These are phyloP conservation scores for Stemphylium vesicarium DNA, from an alignment of 2,329 filamentous ascomycete genomes.

Conservation along the genomic window DNA sequence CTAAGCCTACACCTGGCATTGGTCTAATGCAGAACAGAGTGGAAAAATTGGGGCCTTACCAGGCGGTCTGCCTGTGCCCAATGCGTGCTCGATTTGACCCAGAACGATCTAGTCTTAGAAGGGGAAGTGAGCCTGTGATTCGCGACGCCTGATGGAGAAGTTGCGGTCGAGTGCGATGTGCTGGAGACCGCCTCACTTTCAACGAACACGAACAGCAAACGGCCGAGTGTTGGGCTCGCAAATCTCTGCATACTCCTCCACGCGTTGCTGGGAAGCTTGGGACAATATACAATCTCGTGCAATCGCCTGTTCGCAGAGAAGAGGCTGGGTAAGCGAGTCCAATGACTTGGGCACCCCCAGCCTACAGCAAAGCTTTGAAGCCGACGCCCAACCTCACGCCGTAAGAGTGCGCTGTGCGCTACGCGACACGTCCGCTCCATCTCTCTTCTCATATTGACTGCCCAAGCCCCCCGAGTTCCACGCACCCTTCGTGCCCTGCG, in stretches of 20 bases:
- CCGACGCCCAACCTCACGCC: constrained; percentile 35
- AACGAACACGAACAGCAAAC: not conserved
- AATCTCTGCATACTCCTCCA: constrained; percentile 3
- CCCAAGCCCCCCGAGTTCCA: constrained; percentile 5
- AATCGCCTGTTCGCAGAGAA: constrained; percentile 26
- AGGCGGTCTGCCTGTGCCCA: constrained; percentile 22
- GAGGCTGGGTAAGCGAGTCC: constrained; percentile 32
- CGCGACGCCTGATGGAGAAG: constrained; percentile 21
- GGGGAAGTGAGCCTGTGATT: constrained; percentile 17
- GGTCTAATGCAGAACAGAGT: constrained; percentile 23
- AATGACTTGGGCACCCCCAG: constrained; percentile 32
- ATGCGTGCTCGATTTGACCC: constrained; percentile 19
- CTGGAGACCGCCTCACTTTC: constrained; percentile 23
- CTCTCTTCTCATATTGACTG: constrained; percentile 13
- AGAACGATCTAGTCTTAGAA: constrained; percentile 18
- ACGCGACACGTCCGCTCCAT: constrained; percentile 17
- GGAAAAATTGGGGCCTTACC: constrained; percentile 31
- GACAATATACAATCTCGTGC: constrained; percentile 7
- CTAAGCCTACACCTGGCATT: constrained; percentile 17
- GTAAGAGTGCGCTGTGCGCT: constrained; percentile 31
- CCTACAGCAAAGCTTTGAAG: constrained; percentile 26
- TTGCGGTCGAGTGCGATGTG: constrained; percentile 23
- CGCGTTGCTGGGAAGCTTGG: constrained; percentile 1
- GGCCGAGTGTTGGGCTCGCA: not conserved
- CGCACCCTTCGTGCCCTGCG: constrained; percentile 18